phyloP scores from a whole-genome alignment of 2,329 filamentous ascomycete genomes.

The Macrophomina pseudophaseolina region DNA sequence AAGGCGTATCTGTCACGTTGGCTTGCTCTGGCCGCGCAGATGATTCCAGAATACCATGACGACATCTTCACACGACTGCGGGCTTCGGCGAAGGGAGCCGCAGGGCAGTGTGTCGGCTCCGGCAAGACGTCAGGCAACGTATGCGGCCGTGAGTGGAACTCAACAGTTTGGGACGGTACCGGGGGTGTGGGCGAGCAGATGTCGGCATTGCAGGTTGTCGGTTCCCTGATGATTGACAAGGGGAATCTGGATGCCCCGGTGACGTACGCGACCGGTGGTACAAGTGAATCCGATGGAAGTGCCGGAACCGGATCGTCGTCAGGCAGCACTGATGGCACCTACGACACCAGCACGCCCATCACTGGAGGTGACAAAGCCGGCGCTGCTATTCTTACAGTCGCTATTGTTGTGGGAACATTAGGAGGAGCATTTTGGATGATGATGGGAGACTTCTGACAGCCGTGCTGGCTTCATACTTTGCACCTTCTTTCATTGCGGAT shows the following conservation, averaged over 20 bases:
- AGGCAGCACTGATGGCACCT: conserved; percentile 15
- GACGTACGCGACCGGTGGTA: conserved; percentile 57
- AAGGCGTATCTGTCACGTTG: conserved; percentile 73
- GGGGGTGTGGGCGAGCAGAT: conserved; percentile 59
- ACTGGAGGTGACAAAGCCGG: conserved; percentile 49
- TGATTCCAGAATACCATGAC: conserved; percentile 65
- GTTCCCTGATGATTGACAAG: conserved; percentile 50
- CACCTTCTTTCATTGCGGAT: conserved; percentile 1
- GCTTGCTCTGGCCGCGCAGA: conserved; percentile 64
- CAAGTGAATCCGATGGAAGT: conserved; percentile 51
- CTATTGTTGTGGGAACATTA: conserved; percentile 16
- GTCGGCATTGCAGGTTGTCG: conserved; percentile 55
- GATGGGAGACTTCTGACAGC: conserved; percentile 24
- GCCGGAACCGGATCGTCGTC: conserved; percentile 39
- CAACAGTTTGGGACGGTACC: conserved; percentile 56
- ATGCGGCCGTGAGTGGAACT: conserved; percentile 69
- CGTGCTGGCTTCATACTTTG: background rate
- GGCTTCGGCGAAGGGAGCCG: conserved; percentile 64
- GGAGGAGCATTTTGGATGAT: conserved; percentile 34
- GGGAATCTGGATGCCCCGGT: conserved; percentile 47
- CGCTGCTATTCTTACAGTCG: conserved; percentile 39
- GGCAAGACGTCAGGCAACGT: conserved; percentile 56
- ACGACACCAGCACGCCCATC: conserved; percentile 33
- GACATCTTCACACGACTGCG: conserved; percentile 64
- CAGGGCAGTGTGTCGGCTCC: conserved; percentile 66